Evolutionary conservation across 371 early-diverging fungal species (phyloP).

Genomic region (Zychaea mexicana): DNA sequence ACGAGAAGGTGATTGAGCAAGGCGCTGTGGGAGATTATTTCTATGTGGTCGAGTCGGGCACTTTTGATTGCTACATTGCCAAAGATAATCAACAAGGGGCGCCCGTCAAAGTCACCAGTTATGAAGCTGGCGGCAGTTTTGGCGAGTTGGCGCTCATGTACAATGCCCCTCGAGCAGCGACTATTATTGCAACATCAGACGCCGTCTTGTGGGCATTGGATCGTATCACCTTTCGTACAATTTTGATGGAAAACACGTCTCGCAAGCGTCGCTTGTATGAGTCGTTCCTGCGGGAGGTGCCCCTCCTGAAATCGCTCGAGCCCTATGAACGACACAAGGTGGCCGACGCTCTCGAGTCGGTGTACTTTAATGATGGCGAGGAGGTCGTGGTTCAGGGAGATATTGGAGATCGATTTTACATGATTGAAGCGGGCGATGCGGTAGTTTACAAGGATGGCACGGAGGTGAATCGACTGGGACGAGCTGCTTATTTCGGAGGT

Average conservation of each 20-base stretch:
- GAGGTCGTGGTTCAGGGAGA: conserved; percentile 77
- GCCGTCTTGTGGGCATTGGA: conserved; percentile 83
- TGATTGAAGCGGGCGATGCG: conserved; percentile 92
- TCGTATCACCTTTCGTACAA: conserved; percentile 78
- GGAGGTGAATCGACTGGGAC: conserved; percentile 73
- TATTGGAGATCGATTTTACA: conserved; percentile 58
- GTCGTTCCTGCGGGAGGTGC: conserved; percentile 72
- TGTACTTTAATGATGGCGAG: conserved; percentile 67
- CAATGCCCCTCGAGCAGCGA: conserved; percentile 90
- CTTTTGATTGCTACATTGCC: conserved; percentile 88
- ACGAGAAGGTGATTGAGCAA: conserved; percentile 88
- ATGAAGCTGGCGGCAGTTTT: conserved; percentile 75
- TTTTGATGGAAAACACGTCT: conserved; percentile 75
- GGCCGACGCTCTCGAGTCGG: conserved; percentile 78
- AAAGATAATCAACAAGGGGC: conserved; percentile 16
- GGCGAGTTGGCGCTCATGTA: conserved; percentile 93
- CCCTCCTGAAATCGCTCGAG: conserved; percentile 66
- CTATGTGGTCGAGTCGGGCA: conserved; percentile 95
- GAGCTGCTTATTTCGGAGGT: conserved; percentile 93
- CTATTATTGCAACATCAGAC: conserved; percentile 69
- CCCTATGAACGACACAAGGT: conserved; percentile 78
- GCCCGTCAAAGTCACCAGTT: conserved; percentile 65
- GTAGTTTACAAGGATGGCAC: conserved; percentile 61
- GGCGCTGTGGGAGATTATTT: conserved; percentile 97
- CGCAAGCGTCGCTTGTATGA: conserved; percentile 81